Conservation (phyloP, 169 alveolate genomes). For the Plasmodium cynomolgi region DNA sequence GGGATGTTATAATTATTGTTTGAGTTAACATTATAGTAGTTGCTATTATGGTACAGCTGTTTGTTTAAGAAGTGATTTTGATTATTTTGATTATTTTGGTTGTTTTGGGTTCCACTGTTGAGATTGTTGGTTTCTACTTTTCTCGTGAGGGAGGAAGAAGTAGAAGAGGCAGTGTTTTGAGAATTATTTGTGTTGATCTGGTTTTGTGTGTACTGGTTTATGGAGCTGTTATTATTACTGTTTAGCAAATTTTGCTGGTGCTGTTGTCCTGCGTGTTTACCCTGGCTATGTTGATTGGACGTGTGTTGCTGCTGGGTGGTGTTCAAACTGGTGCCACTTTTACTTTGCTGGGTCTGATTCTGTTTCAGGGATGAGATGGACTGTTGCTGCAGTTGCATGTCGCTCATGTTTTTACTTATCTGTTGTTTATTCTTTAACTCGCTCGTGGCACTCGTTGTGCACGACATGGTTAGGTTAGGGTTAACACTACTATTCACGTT, state of each 20-base stretch:
- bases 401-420: constrained; percentile 56
- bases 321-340: not conserved
- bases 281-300: constrained; percentile 16
- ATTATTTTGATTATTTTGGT: constrained; percentile 34
- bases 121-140: constrained; percentile 54
- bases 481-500: constrained; percentile 16
- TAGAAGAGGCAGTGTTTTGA: constrained; percentile 63
- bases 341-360: constrained; percentile 8
- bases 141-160: constrained; percentile 65
- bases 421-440: constrained; percentile 66
- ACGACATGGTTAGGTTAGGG: constrained; percentile 26
- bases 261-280: constrained; percentile 38
- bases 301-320: not conserved
- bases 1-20: constrained; percentile 26
- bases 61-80: constrained; percentile 26
- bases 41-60: constrained; percentile 47
- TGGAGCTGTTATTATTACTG: constrained; percentile 15
- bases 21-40: constrained; percentile 44
- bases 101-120: constrained; percentile 19
- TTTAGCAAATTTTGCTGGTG: constrained; percentile 41
- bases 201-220: constrained; percentile 51
- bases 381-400: constrained; percentile 25
- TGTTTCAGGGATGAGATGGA: constrained; percentile 28
- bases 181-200: constrained; percentile 47
- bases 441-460: constrained; percentile 5